Percentiles rank a stretch among this genome's conserved stretches.
Conservation (phyloP, 805 yeast genomes). For the Monosporozyma unispora region DNA sequence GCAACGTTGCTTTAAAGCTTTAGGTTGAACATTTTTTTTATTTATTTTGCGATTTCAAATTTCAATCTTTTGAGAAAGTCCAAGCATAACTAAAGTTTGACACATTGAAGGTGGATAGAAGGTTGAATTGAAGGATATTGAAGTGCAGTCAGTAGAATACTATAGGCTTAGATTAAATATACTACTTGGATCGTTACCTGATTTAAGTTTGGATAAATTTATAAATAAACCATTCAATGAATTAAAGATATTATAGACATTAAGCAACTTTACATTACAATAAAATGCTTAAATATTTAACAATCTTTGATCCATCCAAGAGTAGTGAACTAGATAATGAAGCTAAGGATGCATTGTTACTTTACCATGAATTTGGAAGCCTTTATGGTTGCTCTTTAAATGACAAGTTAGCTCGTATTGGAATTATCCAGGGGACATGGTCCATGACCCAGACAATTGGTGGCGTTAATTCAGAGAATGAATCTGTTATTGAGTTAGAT, state of each 20-base stretch:
- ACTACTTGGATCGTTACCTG: not conserved
- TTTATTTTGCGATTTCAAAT: not conserved
- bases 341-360: slow-evolving; percentile 30
- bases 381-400: slow-evolving; percentile 19
- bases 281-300: slow-evolving; percentile 22
- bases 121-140: not conserved
- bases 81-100: not conserved
- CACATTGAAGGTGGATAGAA: not conserved
- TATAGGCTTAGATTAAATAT: too few relatives aligned
- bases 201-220: not conserved
- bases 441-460: slow-evolving; percentile 15
- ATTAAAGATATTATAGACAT: not conserved
- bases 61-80: not conserved
- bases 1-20: not conserved
- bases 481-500: slow-evolving; percentile 25
- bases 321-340: slow-evolving; percentile 25
- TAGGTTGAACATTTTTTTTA: not conserved
- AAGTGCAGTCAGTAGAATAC: too few relatives aligned
- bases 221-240: not conserved
- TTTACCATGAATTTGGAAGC: slow-evolving; percentile 25
- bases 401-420: slow-evolving; percentile 33
- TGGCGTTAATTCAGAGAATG: slow-evolving; percentile 4
- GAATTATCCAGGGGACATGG: slow-evolving; percentile 37
- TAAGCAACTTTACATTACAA: not conserved
- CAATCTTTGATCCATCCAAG: slow-evolving; percentile 34